Percentiles rank a stretch among this genome's conserved stretches.
phyloP scores from a whole-genome alignment of 768 basidiomycete genomes.

The Heimioporus sp. region DNA sequence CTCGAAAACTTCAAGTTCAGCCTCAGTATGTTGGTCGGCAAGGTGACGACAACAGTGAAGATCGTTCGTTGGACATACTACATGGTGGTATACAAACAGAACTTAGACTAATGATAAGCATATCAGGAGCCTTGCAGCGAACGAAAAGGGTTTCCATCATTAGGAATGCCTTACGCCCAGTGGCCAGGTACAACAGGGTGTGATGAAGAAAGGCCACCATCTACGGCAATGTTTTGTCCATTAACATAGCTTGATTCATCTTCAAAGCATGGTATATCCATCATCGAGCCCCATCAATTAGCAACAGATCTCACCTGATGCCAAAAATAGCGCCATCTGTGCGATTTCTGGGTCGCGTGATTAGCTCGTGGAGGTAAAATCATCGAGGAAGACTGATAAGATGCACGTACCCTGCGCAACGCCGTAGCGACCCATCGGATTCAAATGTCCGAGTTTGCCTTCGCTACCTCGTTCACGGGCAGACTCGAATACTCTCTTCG shows the following conservation, averaged over 20 bases:
- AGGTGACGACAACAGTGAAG: too few species aligned
- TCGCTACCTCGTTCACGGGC: constrained; percentile 75
- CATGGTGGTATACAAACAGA: too few species aligned
- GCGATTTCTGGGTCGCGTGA: constrained; percentile 66
- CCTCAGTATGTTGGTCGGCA: too few species aligned
- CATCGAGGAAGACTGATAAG: not conserved
- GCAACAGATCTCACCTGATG: constrained; percentile 61
- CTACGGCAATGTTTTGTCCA: constrained; percentile 82
- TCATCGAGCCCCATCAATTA: not conserved
- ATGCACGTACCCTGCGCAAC: constrained; percentile 62
- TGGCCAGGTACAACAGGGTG: constrained; percentile 78
- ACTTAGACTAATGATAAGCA: too few species aligned
- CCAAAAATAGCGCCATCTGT: constrained; percentile 80
- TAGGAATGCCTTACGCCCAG: constrained; percentile 43
- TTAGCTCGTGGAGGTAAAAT: constrained; percentile 17
- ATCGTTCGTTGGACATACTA: too few species aligned
- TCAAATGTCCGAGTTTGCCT: constrained; percentile 74
- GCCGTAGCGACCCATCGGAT: constrained; percentile 81
- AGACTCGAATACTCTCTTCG: constrained; percentile 67
- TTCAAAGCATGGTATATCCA: constrained; percentile 27
- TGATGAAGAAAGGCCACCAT: constrained; percentile 82
- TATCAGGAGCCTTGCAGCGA: too few species aligned
- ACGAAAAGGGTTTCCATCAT: too few species aligned
- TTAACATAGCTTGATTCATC: constrained; percentile 93
- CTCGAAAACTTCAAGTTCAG: too few species aligned